Evolutionary conservation across 257 asterid genomes (phyloP).

Genomic region (Prunella vulgaris): DNA sequence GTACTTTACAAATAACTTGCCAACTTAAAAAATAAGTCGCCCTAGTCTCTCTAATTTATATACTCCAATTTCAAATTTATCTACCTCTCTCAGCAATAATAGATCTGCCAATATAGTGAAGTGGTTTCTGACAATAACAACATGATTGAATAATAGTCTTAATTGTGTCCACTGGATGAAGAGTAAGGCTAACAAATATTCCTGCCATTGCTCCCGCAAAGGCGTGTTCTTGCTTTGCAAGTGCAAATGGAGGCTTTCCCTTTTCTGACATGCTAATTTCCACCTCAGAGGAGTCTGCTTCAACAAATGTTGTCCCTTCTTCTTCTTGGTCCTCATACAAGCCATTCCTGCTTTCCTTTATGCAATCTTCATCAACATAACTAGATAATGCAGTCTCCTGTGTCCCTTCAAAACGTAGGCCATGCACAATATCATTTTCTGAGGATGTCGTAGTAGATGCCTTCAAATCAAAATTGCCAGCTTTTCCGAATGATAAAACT

Average conservation of each 20-base stretch:
- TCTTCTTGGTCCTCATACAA: slow-evolving; percentile 19
- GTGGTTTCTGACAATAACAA: slow-evolving; percentile 52
- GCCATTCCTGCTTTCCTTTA: slow-evolving; percentile 11
- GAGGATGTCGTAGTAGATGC: slow-evolving; percentile 24
- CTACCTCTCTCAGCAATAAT: slow-evolving; percentile 87
- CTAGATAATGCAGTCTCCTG: slow-evolving; percentile 13
- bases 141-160: slow-evolving; percentile 92
- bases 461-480: slow-evolving; percentile 21
- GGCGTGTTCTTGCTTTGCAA: slow-evolving; percentile 86
- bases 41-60: slow-evolving; percentile 5
- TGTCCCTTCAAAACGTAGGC: background rate
- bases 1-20: slow-evolving; percentile 14
- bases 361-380: slow-evolving; percentile 26
- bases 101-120: slow-evolving; percentile 55
- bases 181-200: slow-evolving; percentile 76
- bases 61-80: slow-evolving; percentile 11
- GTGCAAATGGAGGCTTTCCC: slow-evolving; percentile 34
- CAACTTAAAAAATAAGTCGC: background rate
- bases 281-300: slow-evolving; percentile 25
- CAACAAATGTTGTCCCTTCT: slow-evolving; percentile 13
- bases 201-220: slow-evolving; percentile 99
- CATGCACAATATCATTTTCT: slow-evolving; percentile 22
- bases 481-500: slow-evolving; percentile 22
- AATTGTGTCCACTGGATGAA: slow-evolving; percentile 87
- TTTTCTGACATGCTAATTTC: slow-evolving; percentile 28